Evolutionary conservation across 2,329 filamentous ascomycete genomes (phyloP).

Genomic region (Neocucurbitaria cava): DNA sequence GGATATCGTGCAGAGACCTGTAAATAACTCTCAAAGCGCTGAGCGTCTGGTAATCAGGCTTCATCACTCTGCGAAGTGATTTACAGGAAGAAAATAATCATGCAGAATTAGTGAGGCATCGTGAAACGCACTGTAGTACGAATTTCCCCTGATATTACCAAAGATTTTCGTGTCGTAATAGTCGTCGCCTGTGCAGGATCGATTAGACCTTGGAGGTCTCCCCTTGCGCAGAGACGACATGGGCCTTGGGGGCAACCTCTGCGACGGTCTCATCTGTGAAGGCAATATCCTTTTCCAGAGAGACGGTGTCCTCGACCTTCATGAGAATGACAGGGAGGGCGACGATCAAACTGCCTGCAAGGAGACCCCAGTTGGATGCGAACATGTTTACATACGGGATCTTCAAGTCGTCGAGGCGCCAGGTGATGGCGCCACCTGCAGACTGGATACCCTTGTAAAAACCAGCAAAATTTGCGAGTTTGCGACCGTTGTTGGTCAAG

Average conservation of each 20-base stretch:
- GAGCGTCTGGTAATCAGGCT: constrained; percentile 20
- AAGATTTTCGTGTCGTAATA: constrained; percentile 13
- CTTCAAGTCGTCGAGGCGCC: constrained; percentile 67
- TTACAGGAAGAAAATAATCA: constrained; percentile 24
- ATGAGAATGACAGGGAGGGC: constrained; percentile 80
- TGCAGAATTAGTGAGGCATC: constrained; percentile 26
- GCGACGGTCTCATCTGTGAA: constrained; percentile 83
- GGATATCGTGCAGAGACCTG: constrained; percentile 31
- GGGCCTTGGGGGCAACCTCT: constrained; percentile 63
- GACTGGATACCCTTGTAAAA: constrained; percentile 92
- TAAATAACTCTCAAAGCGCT: constrained; percentile 14
- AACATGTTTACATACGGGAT: constrained; percentile 76
- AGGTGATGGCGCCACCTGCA: constrained; percentile 80
- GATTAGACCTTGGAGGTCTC: constrained; percentile 39
- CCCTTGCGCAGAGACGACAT: constrained; percentile 17
- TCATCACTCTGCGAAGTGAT: constrained; percentile 30
- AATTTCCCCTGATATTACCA: constrained; percentile 15
- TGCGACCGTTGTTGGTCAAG: constrained; percentile 89
- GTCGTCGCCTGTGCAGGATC: constrained; percentile 3
- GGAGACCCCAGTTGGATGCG: constrained; percentile 76
- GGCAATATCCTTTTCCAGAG: constrained; percentile 80
- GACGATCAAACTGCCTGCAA: constrained; percentile 75
- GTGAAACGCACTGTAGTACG: constrained; percentile 19
- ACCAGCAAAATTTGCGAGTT: constrained; percentile 88
- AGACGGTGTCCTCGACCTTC: constrained; percentile 82